Evolutionary conservation across 768 basidiomycete genomes (phyloP), one percentile per base, ranked within the genome.

Genomic region (Xerocomus brunneocitrinus): DNA sequence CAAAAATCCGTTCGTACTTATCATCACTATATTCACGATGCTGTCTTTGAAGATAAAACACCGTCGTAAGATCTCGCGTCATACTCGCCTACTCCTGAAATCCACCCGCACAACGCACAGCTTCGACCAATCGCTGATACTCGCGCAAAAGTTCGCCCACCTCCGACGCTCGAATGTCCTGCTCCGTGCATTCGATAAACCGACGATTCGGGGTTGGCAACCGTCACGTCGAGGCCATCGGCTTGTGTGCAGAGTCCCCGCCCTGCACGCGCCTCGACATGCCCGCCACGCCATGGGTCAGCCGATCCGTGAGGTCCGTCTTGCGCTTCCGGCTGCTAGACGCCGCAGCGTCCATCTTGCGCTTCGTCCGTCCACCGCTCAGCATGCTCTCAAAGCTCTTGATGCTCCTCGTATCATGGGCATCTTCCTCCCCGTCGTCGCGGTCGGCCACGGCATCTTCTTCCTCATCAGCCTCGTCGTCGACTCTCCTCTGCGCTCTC

Each of bases 361-460:
- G 60, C 54, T 50, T 66, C 48, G 58, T 57, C 51, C 56, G 67
- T 27, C 61, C 52, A 10, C 59, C 28, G 35, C 75, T 83, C 77
- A 91, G 74, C 91, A 91, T 92, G 58, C 81, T 92, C 74, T 85
- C 87, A 62, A 95, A 93, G 66, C 91, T 94, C 58, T 82, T 74
- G 49, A 94, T 88, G 60, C 91, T 92, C 70, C 86, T 76, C 40
- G 82, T 61, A 67, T 91, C 91, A 52, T 76, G 70, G 43, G 59
- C 32, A 47, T 73, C 64, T 5, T 50, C 56, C 3, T 40, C 59
- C 2, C 67, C 73, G 2, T 66, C 71, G 1, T 68, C 64, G 1
- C 57, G 55, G 2, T 65, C 72, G 22, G 58, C 67, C 5, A 51
- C 58, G 7, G 63, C n/a, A 9, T 62, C 72, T 19, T 27, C 27